Evolutionary conservation across 148 eudicot species (phyloP), one percentile per base, ranked within the genome.

Genomic region (Euryodendron excelsum): DNA sequence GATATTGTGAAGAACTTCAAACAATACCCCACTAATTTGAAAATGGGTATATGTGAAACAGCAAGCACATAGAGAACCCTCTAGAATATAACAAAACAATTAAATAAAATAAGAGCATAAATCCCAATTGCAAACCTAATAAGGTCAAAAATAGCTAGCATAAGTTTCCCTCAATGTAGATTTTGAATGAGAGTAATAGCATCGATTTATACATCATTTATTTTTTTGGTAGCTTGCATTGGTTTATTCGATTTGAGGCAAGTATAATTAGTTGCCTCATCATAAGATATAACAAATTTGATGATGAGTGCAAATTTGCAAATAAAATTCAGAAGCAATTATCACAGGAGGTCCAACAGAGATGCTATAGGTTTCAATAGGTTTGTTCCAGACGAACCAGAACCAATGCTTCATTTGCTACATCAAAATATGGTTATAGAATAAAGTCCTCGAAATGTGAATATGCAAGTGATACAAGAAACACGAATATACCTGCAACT

Each of bases 401-500:
- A 62, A 56, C 76, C 30, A 52, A 53, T 53, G 14, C 23, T 30
- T 5, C 8, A 50, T 23, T 1, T n/a, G n/a, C n/a, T n/a, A n/a
- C n/a, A n/a, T 33, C 47, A 62, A 59, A 61, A 5, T 45, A 48
- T 28, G 30, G 41, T 2, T 45, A 5, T n/a, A 21, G 33, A 3
- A 60, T 1, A 39, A 65, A 73, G 1, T 3, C 23, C 53, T 25
- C 23, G 34, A 34, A 62, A 13, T 28, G 23, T 58, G 1, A 58
- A 58, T 21, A n/a, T 17, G 30, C 10, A 41, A 48, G 37, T 18
- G 9, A 41, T 3, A 47, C 4, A 76, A 25, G 5, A 47, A 58
- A 33, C 2, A 30, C 17, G 33, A 28, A 75, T 66, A 79, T 86
- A 95, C 99, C 99, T 70, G 91, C 84, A 71, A 89, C 79, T 3